Percentiles rank a stretch among this genome's conserved stretches.
Conservation (phyloP, 352 stramenopile genomes). For the Globisporangium viniferum region DNA sequence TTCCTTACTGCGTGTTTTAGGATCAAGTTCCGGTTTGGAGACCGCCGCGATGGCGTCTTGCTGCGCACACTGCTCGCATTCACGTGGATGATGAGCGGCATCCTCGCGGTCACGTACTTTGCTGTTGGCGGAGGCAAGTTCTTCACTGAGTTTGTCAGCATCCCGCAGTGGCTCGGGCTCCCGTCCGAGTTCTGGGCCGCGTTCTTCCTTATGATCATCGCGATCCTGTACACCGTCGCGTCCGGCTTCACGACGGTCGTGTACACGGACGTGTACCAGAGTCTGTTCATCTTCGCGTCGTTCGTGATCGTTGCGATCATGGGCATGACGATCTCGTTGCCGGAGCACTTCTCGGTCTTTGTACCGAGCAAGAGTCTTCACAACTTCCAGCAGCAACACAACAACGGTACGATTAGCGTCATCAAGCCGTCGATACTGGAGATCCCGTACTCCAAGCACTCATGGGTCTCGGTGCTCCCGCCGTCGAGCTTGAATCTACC, state of each 20-base stretch:
- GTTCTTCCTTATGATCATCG: constrained; percentile 57
- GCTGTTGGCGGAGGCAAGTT: constrained; percentile 76
- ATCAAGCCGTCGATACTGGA: constrained; percentile 36
- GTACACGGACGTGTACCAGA: constrained; percentile 84
- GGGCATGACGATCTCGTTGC: constrained; percentile 55
- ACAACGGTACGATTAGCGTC: not conserved
- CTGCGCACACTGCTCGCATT: constrained; percentile 67
- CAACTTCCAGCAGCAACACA: not conserved
- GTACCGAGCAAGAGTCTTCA: constrained; percentile 38
- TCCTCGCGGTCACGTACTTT: constrained; percentile 77
- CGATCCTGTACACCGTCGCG: constrained; percentile 69
- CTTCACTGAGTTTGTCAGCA: constrained; percentile 67
- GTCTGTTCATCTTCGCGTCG: constrained; percentile 76
- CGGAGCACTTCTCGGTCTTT: constrained; percentile 57
- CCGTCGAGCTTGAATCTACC: constrained; percentile 35
- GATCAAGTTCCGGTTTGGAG: constrained; percentile 81
- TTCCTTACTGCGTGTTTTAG: constrained; percentile 20
- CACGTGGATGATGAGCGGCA: constrained; percentile 60
- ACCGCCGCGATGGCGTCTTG: constrained; percentile 43
- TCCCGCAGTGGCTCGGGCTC: constrained; percentile 53
- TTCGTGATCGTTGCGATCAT: constrained; percentile 63
- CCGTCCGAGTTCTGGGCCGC: constrained; percentile 74
- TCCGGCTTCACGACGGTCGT: constrained; percentile 73
- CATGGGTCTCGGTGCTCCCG: constrained; percentile 50
- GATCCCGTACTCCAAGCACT: constrained; percentile 41